Percentiles rank a stretch among this genome's conserved stretches.
Conservation (phyloP, 2,329 filamentous ascomycete genomes). For the Hymenoscyphus occultus region DNA sequence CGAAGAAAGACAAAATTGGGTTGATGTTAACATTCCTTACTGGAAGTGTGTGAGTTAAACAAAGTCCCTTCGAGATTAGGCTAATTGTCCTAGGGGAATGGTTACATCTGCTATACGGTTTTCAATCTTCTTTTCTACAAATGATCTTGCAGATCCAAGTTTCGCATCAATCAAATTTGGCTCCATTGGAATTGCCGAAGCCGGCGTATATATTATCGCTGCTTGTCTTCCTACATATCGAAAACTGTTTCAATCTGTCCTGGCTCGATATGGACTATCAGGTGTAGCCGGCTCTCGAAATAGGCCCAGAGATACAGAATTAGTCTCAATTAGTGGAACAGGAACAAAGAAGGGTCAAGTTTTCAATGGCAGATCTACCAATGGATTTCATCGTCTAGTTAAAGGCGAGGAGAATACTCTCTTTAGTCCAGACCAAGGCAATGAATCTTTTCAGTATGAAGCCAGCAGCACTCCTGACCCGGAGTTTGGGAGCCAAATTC, state of each 20-base stretch:
- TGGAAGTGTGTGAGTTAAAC: background rate
- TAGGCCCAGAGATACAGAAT: too few species aligned
- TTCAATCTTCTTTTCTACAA: background rate
- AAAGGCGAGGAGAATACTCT: too few species aligned
- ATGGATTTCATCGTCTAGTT: too few species aligned
- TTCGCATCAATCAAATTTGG: background rate
- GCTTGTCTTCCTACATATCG: slow-evolving; percentile 5
- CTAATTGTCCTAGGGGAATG: background rate
- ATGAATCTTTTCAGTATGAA: too few species aligned
- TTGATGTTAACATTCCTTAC: background rate
- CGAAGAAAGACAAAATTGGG: background rate
- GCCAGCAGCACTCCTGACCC: too few species aligned
- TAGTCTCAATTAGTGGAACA: too few species aligned
- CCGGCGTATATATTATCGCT: slow-evolving; percentile 4
- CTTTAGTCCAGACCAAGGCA: too few species aligned
- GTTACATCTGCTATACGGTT: slow-evolving; percentile 5
- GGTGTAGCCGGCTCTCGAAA: too few species aligned
- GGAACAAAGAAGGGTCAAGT: too few species aligned
- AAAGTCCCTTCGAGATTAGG: background rate
- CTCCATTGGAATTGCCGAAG: background rate
- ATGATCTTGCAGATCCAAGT: background rate
- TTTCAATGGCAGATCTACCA: too few species aligned
- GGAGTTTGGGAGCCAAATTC: too few species aligned
- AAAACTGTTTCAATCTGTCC: slow-evolving; percentile 9
- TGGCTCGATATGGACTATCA: too few species aligned